These are phyloP conservation scores for Flaveria bidentis DNA, from an alignment of 129 eudicot species.

Conservation along the genomic window DNA sequence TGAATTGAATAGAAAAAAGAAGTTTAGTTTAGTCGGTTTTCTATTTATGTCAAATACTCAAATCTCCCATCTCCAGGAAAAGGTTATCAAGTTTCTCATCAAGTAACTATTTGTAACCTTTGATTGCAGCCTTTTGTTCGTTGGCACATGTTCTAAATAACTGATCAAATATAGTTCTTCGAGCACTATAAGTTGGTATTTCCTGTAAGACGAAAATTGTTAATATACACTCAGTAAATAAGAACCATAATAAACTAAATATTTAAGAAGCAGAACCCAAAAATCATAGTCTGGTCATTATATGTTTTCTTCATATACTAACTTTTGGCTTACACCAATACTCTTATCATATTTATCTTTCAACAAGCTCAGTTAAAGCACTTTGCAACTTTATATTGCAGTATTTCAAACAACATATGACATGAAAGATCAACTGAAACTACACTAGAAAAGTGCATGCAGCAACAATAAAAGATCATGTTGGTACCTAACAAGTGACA, in stretches of 20 bases:
- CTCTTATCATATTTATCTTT: background rate
- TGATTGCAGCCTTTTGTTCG: constrained; percentile 90
- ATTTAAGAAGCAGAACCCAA: background rate
- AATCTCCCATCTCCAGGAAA: too few relatives aligned
- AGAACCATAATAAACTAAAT: background rate
- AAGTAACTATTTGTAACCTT: constrained; percentile 83
- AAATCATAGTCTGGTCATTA: background rate
- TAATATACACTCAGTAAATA: background rate
- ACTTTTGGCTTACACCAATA: constrained; percentile 2
- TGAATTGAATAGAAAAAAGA: too few relatives aligned
- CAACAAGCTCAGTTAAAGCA: too few relatives aligned
- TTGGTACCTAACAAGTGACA: constrained; percentile 22
- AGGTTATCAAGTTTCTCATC: constrained; percentile 45
- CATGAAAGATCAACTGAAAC: constrained; percentile 6
- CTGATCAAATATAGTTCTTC: constrained; percentile 88
- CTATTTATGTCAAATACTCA: too few relatives aligned
- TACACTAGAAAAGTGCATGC: background rate
- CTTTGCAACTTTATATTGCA: background rate
- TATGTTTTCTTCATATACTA: constrained; percentile 3
- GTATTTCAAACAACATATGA: background rate
- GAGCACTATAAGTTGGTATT: constrained; percentile 77
- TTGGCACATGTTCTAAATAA: constrained; percentile 84
- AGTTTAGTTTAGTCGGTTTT: too few relatives aligned
- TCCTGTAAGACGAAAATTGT: constrained; percentile 53
- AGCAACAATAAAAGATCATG: constrained; percentile 14